Percentiles rank a stretch among this genome's conserved stretches.
Conservation (phyloP, 1,284 basidiomycete genomes). For the Marasmius tenuissimus region DNA sequence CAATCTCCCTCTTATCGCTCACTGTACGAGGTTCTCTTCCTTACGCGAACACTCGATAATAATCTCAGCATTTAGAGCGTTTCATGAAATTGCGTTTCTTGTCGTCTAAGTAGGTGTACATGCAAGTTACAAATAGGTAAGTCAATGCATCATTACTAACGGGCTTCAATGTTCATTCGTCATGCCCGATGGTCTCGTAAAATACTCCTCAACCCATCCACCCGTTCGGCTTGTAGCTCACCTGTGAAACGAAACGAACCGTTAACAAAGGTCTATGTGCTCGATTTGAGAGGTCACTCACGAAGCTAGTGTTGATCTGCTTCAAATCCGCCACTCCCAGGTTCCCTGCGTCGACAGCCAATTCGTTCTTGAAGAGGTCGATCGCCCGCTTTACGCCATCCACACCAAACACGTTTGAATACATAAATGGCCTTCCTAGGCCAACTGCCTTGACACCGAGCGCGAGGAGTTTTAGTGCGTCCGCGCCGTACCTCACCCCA, state of each 20-base stretch:
- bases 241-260: background rate
- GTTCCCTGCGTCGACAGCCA: background rate
- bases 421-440: slow-evolving; percentile 59
- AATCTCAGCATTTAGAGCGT: too few relatives aligned
- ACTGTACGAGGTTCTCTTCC: background rate
- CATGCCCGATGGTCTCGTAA: too few relatives aligned
- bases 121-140: too few relatives aligned
- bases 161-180: too few relatives aligned
- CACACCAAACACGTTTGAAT: slow-evolving; percentile 68
- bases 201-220: background rate
- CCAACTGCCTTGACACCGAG: slow-evolving; percentile 66
- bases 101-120: too few relatives aligned
- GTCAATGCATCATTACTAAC: too few relatives aligned
- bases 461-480: slow-evolving; percentile 73
- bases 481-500: slow-evolving; percentile 63
- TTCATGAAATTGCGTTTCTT: too few relatives aligned
- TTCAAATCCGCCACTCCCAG: background rate
- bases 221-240: background rate
- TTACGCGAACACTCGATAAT: too few relatives aligned
- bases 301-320: background rate
- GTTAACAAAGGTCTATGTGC: background rate
- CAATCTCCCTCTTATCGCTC: background rate
- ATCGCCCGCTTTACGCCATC: slow-evolving; percentile 55
- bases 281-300: background rate
- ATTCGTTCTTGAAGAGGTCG: slow-evolving; percentile 38